Evolutionary conservation across 176 grass and related monocot genomes (phyloP).

Genomic region (Rhynchospora breviuscula): DNA sequence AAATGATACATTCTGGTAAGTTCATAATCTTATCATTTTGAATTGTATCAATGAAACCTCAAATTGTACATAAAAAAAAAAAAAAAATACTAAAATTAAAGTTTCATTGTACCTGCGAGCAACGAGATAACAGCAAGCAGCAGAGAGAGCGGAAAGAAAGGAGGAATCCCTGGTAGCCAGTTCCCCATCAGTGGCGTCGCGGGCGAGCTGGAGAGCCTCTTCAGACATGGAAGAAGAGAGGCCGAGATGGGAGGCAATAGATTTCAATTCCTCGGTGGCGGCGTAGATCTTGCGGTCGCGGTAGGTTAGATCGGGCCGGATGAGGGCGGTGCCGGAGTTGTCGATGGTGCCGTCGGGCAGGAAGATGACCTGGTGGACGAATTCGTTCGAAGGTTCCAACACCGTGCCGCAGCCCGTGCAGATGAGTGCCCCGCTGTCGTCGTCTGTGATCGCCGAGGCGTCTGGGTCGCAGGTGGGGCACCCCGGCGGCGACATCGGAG

Average conservation of each 20-base stretch:
- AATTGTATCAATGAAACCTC: neutral
- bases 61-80: neutral
- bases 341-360: conserved; percentile 31
- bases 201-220: conserved; percentile 43
- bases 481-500: conserved; percentile 26
- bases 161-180: conserved; percentile 32
- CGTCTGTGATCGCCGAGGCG: conserved; percentile 24
- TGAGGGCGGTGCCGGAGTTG: conserved; percentile 23
- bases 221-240: conserved; percentile 25
- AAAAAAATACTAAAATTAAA: neutral
- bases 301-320: conserved; percentile 33
- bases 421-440: conserved; percentile 37
- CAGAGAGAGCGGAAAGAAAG: conserved; percentile 47
- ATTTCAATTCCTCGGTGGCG: conserved; percentile 26
- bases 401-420: conserved; percentile 41
- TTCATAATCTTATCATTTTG: neutral
- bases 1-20: neutral
- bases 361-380: conserved; percentile 42
- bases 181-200: conserved; percentile 35
- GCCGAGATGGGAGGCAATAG: conserved; percentile 37
- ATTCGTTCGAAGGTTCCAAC: conserved; percentile 23
- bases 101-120: conserved; percentile 24
- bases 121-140: conserved; percentile 49
- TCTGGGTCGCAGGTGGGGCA: conserved; percentile 40
- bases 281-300: conserved; percentile 39